Percentiles rank a stretch among this genome's conserved stretches.
These are phyloP conservation scores for Halophytophthora batemanensis DNA, from an alignment of 352 stramenopile genomes.

Conservation along the genomic window DNA sequence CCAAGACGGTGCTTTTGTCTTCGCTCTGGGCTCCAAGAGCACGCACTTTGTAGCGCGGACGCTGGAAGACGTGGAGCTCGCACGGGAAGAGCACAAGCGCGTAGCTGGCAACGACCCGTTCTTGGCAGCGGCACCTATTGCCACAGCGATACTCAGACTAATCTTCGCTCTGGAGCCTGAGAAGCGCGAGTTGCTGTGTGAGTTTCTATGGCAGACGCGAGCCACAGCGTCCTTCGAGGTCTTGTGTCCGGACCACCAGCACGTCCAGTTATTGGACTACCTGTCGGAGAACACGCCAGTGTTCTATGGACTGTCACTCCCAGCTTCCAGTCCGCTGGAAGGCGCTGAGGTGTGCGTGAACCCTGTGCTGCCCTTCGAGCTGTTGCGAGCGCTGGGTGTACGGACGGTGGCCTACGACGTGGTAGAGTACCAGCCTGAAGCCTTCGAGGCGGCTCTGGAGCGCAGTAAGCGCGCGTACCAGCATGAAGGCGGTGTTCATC, in stretches of 20 bases:
- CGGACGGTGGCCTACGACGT: conserved; percentile 64
- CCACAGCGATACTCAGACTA: conserved; percentile 36
- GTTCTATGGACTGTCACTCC: conserved; percentile 76
- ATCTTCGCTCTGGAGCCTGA: conserved; percentile 28
- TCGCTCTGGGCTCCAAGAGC: conserved; percentile 80
- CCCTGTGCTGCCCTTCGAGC: conserved; percentile 62
- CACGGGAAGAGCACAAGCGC: conserved; percentile 16
- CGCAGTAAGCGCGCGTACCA: conserved; percentile 53
- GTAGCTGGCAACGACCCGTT: conserved; percentile 39
- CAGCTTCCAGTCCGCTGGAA: conserved; percentile 26
- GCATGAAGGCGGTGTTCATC: conserved; percentile 68
- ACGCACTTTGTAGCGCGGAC: conserved; percentile 60
- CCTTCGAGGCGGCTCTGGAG: conserved; percentile 31
- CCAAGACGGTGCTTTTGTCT: conserved; percentile 61
- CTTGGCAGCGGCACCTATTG: conserved; percentile 48
- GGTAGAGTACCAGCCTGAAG: conserved; percentile 30
- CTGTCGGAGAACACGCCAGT: conserved; percentile 66
- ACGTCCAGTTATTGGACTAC: conserved; percentile 75
- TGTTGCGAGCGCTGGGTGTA: conserved; percentile 49
- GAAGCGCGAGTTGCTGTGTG: conserved; percentile 51
- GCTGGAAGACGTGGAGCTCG: conserved; percentile 44
- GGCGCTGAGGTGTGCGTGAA: conserved; percentile 75
- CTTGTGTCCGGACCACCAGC: conserved; percentile 66
- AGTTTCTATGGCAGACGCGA: conserved; percentile 76
- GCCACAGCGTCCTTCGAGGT: conserved; percentile 79